Percentiles rank a stretch among this genome's conserved stretches.
These are phyloP conservation scores for sunflower (Helianthus annuus) DNA, from an alignment of 129 eudicot genomes.

Conservation along the genomic window DNA sequence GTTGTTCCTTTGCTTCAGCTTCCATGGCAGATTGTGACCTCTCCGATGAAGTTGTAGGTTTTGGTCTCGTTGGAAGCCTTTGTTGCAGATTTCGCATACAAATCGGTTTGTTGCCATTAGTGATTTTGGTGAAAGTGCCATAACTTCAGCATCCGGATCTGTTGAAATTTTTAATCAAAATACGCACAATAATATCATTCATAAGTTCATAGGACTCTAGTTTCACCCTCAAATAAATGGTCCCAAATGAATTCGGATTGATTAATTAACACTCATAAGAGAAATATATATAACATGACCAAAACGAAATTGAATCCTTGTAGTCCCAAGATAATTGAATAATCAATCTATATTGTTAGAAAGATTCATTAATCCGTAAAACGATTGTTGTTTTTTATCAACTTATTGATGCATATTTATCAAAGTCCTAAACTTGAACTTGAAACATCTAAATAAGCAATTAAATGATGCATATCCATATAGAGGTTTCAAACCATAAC, in stretches of 20 bases:
- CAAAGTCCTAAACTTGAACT: conserved; percentile 1
- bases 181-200: background rate
- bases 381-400: no score
- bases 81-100: conserved; percentile 91
- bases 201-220: background rate
- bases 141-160: conserved; percentile 99
- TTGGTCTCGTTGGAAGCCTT: conserved; percentile 94
- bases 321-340: no score
- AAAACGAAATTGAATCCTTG: background rate
- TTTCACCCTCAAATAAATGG: background rate
- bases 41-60: conserved; percentile 89
- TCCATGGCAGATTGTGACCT: conserved; percentile 98
- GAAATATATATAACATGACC: background rate
- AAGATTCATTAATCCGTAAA: no score
- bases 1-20: conserved; percentile 74
- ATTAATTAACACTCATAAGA: conserved; percentile 17
- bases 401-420: no score
- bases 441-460: background rate
- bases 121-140: conserved; percentile 88
- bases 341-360: no score
- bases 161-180: background rate
- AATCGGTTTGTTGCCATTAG: conserved; percentile 97
- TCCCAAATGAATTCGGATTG: no score
- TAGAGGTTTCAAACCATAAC: no score
- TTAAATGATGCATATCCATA: no score